Conservation (phyloP, 345 rosid genomes). For the Sapria himalayana region DNA sequence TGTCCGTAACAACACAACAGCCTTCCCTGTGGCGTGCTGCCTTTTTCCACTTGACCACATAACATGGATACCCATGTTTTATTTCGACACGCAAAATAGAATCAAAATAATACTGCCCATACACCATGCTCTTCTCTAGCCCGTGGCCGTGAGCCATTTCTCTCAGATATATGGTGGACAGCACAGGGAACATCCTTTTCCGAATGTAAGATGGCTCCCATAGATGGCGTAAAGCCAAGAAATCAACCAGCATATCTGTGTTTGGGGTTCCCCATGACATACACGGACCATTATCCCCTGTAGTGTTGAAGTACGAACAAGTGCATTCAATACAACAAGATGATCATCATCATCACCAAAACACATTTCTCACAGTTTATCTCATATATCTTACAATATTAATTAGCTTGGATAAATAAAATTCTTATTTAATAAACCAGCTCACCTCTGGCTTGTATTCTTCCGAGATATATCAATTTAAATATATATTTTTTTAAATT, state of each 20-base stretch:
- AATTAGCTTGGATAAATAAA: too few relatives aligned
- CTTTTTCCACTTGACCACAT: slow-evolving; percentile 68
- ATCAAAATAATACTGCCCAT: slow-evolving; percentile 51
- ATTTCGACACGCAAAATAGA: slow-evolving; percentile 49
- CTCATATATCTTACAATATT: too few relatives aligned
- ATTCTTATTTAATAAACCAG: too few relatives aligned
- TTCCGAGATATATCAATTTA: too few relatives aligned
- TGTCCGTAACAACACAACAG: slow-evolving; percentile 6
- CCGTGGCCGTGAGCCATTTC: slow-evolving; percentile 23
- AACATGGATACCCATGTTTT: slow-evolving; percentile 40
- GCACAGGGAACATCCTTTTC: slow-evolving; percentile 58
- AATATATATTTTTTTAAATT: too few relatives aligned
- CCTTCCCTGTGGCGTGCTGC: slow-evolving; percentile 11
- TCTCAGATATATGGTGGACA: slow-evolving; percentile 62
- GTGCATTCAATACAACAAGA: too few relatives aligned
- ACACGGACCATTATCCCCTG: slow-evolving; percentile 20
- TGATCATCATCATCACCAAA: too few relatives aligned
- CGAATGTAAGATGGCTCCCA: slow-evolving; percentile 68
- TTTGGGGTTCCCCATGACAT: slow-evolving; percentile 53
- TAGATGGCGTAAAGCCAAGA: slow-evolving; percentile 40
- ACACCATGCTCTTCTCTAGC: slow-evolving; percentile 22
- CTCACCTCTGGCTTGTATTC: too few relatives aligned
- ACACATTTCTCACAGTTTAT: too few relatives aligned
- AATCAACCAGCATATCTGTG: slow-evolving; percentile 64
- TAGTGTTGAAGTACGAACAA: too few relatives aligned